Percentiles rank a stretch among this genome's conserved stretches.
phyloP scores from a whole-genome alignment of 148 eudicot genomes.

The Persicaria tinctoria region DNA sequence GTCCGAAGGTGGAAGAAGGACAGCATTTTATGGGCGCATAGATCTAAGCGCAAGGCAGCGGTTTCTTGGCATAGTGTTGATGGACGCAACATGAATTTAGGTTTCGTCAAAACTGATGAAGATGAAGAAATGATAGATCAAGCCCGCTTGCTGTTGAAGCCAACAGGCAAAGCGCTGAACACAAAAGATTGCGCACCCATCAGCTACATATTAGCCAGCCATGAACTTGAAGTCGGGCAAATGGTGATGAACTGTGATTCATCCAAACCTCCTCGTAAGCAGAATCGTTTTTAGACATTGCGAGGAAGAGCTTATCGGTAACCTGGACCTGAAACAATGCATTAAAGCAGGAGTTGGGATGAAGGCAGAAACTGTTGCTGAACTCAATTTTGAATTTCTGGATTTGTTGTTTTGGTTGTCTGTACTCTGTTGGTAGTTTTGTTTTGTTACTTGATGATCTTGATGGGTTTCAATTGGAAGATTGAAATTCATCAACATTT shows the following conservation, averaged over 20 bases:
- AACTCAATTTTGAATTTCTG: too few relatives aligned
- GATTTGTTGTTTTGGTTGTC: too few relatives aligned
- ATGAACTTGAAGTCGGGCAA: constrained; percentile 35
- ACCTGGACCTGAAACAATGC: too few relatives aligned
- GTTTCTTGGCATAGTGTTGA: constrained; percentile 39
- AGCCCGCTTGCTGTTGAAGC: constrained; percentile 4
- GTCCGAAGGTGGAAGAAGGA: constrained; percentile 34
- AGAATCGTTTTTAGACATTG: not conserved
- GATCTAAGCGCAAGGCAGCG: constrained; percentile 41
- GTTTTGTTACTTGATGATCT: too few relatives aligned
- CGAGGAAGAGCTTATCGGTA: not conserved
- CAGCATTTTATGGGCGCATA: constrained; percentile 42
- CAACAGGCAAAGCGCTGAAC: constrained; percentile 10
- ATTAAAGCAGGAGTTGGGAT: too few relatives aligned
- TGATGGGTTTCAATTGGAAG: too few relatives aligned
- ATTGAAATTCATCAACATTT: too few relatives aligned
- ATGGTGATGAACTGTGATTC: constrained; percentile 45
- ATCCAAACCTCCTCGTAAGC: constrained; percentile 16
- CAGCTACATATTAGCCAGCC: constrained; percentile 43
- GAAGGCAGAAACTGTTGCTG: too few relatives aligned
- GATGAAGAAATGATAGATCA: not conserved
- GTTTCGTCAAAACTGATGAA: constrained; percentile 23
- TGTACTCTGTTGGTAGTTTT: too few relatives aligned
- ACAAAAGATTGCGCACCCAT: constrained; percentile 28
- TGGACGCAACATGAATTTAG: constrained; percentile 20